Conservation (phyloP, 108 stramenopile genomes). For the Nitzschia sp. region DNA sequence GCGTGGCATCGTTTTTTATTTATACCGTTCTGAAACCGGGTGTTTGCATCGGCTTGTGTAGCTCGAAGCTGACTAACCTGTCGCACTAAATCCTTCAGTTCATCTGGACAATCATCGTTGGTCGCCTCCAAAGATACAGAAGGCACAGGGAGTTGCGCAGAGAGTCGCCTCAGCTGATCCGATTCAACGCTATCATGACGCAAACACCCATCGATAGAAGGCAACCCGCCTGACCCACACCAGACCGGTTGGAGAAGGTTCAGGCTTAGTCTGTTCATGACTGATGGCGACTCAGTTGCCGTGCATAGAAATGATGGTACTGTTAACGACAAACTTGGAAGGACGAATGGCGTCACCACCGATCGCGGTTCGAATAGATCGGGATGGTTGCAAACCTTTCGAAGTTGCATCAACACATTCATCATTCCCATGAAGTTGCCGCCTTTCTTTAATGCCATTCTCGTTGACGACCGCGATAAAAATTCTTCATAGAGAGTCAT, state of each 20-base stretch:
- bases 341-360: conserved; percentile 88
- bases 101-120: conserved; percentile 25
- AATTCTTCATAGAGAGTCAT: conserved; percentile 98
- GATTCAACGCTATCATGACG: conserved; percentile 51
- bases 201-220: conserved; percentile 43
- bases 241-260: conserved; percentile 54
- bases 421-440: conserved; percentile 99
- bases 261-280: conserved; percentile 46
- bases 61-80: conserved; percentile 36
- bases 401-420: conserved; percentile 98
- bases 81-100: conserved; percentile 42
- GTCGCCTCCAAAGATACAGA: not conserved
- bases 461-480: conserved; percentile 92
- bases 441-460: conserved; percentile 78
- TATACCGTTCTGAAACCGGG: conserved; percentile 41
- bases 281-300: not conserved
- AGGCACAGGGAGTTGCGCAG: not conserved
- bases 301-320: conserved; percentile 14
- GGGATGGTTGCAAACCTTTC: conserved; percentile 99
- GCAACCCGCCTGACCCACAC: conserved; percentile 55
- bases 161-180: conserved; percentile 27
- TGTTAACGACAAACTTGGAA: conserved; percentile 58
- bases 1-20: conserved; percentile 60
- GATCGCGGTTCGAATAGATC: conserved; percentile 98
- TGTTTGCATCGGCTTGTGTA: conserved; percentile 29